Conservation (phyloP, 1,284 basidiomycete genomes). For the Gymnopus androsaceus region DNA sequence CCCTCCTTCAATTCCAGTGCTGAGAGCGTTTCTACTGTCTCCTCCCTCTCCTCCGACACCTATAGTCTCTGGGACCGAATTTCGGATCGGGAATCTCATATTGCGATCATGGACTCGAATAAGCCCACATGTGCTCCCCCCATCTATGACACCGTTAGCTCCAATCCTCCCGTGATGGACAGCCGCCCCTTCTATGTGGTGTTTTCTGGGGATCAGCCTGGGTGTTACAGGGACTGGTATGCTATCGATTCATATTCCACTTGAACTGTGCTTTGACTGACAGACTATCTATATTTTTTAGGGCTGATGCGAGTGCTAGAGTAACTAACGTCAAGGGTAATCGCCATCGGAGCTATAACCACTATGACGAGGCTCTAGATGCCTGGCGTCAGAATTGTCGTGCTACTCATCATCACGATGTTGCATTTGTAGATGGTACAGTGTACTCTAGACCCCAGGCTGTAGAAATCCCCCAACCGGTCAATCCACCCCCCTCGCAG, state of each 20-base stretch:
- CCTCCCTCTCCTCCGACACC: too few species aligned
- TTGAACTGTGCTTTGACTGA: background rate
- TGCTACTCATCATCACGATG: background rate
- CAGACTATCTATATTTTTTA: background rate
- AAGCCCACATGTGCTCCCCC: background rate
- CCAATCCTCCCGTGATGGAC: background rate
- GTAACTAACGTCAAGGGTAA: background rate
- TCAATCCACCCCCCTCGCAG: background rate
- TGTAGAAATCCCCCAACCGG: background rate
- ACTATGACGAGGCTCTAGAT: background rate
- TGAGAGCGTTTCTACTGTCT: too few species aligned
- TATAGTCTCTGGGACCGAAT: too few species aligned
- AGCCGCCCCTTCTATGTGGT: background rate
- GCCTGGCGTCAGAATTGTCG: background rate
- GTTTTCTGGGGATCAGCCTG: background rate
- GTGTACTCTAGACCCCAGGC: background rate
- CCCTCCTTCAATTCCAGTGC: too few species aligned
- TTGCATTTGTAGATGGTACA: background rate
- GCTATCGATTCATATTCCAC: background rate
- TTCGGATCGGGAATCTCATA: too few species aligned
- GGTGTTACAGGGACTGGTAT: background rate
- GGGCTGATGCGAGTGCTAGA: background rate
- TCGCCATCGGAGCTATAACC: background rate
- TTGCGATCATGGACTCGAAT: too few species aligned
- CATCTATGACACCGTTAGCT: background rate